Evolutionary conservation across 768 basidiomycete species (phyloP).

Genomic region (Sarcodon sp.): DNA sequence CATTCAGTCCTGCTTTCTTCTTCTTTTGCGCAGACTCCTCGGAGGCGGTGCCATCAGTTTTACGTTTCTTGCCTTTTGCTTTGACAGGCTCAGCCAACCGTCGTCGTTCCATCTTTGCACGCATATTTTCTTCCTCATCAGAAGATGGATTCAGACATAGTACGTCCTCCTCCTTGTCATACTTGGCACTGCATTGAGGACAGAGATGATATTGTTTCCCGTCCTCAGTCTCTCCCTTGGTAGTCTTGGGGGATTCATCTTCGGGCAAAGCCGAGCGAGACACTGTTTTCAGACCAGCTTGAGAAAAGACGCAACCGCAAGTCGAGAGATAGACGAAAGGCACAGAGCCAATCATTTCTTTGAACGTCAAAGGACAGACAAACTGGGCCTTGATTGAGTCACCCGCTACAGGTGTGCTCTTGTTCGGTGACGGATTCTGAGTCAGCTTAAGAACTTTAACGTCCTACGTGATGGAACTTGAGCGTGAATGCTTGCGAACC

Average conservation of each 20-base stretch:
- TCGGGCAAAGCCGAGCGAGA: slow-evolving; percentile 16
- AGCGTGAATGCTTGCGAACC: neutral
- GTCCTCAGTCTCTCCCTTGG: slow-evolving; percentile 14
- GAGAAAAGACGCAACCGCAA: slow-evolving; percentile 89
- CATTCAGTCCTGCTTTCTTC: slow-evolving; percentile 31
- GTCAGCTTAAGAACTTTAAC: slow-evolving; percentile 77
- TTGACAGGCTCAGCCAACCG: slow-evolving; percentile 46
- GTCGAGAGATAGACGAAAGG: slow-evolving; percentile 80
- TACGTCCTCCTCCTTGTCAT: slow-evolving; percentile 40
- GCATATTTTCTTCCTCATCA: slow-evolving; percentile 55
- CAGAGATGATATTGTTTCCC: slow-evolving; percentile 41
- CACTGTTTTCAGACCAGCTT: slow-evolving; percentile 67
- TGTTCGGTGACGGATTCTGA: slow-evolving; percentile 34
- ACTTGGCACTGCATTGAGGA: slow-evolving; percentile 69
- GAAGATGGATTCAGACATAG: slow-evolving; percentile 53
- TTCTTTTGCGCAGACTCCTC: slow-evolving; percentile 23
- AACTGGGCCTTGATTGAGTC: slow-evolving; percentile 35
- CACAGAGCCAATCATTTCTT: slow-evolving; percentile 87
- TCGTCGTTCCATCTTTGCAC: slow-evolving; percentile 38
- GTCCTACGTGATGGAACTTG: slow-evolving; percentile 38
- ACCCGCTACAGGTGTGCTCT: neutral
- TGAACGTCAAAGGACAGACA: slow-evolving; percentile 83
- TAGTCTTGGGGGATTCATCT: slow-evolving; percentile 13
- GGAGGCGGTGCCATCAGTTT: slow-evolving; percentile 22
- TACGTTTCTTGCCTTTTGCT: slow-evolving; percentile 50